phyloP scores from a whole-genome alignment of 768 basidiomycete genomes.

The Daedaleopsis nitida region DNA sequence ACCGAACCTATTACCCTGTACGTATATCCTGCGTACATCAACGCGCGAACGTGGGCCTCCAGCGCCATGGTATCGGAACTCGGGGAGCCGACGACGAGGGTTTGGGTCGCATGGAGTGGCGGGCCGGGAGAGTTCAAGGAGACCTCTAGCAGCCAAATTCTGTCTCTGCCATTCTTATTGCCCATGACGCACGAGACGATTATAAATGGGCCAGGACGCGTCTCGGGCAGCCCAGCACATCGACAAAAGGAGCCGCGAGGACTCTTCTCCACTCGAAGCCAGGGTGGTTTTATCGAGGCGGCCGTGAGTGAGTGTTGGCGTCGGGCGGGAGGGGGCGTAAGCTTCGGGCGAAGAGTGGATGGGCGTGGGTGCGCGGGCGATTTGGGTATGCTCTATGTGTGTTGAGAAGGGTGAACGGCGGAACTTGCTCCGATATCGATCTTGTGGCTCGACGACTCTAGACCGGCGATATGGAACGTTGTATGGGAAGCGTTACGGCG shows the following conservation, averaged over 20 bases:
- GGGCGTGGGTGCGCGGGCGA: too few relatives aligned
- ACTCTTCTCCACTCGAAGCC: neutral
- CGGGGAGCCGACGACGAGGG: slow-evolving; percentile 16
- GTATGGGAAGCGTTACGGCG: neutral
- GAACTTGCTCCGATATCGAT: neutral
- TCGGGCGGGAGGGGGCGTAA: neutral
- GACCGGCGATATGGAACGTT: neutral
- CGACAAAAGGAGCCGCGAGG: neutral
- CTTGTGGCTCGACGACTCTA: neutral
- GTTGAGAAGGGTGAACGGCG: too few relatives aligned
- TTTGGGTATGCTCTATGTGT: too few relatives aligned
- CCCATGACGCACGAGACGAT: neutral
- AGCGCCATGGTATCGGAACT: slow-evolving; percentile 8
- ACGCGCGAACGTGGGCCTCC: neutral
- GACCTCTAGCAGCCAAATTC: neutral
- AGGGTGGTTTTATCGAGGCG: neutral
- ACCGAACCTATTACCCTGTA: neutral
- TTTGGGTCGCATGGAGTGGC: neutral
- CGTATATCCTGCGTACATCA: slow-evolving; percentile 3
- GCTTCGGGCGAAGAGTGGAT: neutral
- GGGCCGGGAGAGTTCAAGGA: neutral
- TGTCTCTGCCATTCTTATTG: neutral
- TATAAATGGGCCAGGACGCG: neutral
- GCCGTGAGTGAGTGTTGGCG: neutral
- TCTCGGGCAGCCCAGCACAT: neutral